Evolutionary conservation across 192 early-diverging fungal genomes (phyloP), one percentile per base, ranked within the genome.

Genomic region (Diversispora eburnea): DNA sequence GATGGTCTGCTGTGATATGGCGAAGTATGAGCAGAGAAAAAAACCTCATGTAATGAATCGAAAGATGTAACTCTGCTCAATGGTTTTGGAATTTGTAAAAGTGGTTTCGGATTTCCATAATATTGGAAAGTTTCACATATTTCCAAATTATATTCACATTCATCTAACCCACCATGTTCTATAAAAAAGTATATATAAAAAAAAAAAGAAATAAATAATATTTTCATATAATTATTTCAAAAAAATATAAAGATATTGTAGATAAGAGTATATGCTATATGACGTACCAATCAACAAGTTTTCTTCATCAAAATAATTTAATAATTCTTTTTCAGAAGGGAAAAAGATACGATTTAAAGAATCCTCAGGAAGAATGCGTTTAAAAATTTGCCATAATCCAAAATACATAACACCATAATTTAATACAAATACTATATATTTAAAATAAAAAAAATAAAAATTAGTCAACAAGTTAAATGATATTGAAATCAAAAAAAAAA

Each of bases 341-440:
- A 83, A 83, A 13, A 70, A 71, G 0, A 83, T 75, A 10, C 70
- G 70, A 15, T 62, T 70, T 43, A 77, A 75, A 42, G 82, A 78
- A 22, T 83, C 73, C 22, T 79, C 71, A 3, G 67, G 72, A 25
- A 83, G 56, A 4, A 83, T 58, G 48, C 77, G 41, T 57, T 83
- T 83, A 8, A 74, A 51, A 67, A 83, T 73, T 65, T 79, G 80
- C 82, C 82, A 83, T 19, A 83, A 61, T 3, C 80, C 77, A 49
- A 79, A 78, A 42, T 81, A 83, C 80, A 81, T 83, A 80, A 80
- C 81, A 1, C 82, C 82, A 63, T 82, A 83, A 42, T 83, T 83
- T 17, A 83, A 54, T 17, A 83, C 55, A 58, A 65, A 73, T 22
- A 81, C 78, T 66, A 68, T 48, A 10, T 72, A n/a, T n/a, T n/a